Base-by-base conservation (phyloP, 2,329 filamentous ascomycete genomes). In the Colletotrichum caudatum region DNA sequence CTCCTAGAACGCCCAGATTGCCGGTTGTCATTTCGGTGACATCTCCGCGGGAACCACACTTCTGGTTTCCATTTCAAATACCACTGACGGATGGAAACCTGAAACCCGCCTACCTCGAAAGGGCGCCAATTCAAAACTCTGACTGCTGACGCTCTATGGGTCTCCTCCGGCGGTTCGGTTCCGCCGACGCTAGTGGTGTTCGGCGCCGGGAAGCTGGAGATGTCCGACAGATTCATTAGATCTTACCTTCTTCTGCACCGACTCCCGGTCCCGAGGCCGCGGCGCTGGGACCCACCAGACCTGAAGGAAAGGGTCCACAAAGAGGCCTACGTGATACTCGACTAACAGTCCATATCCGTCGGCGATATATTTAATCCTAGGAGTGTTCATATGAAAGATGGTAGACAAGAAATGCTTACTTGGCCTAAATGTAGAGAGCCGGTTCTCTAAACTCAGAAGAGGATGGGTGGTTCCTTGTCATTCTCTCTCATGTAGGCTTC, bases 241-340 rank as follows among this genome's bases (percentile, higher is more conserved):
- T 65, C 78, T 82, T 44, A 79, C 79, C 50, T 84, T 82, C 73
- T 75, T 84, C 64, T 84, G 82, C 74, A 80, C 79, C 33, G 76
- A 81, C 73, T 80, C 80, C 26, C 73, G 72, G 44, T 81, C 78
- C 70, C 77, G 78, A 35, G 77, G 81, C 16, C 78, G 73, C 64
- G 82, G 82, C 46, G 80, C 79, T 29, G 82, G 80, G 7, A 78
- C 79, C 18, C 18, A 29, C 14, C 29, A 35, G 9, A 29, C 29
- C 14, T 14, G 8, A 16, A 39, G n/a, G 54, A 23, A 33, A 54
- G n/a, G 2, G n/a, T 46, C 20, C 61, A 66, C 18, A 54, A 60
- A 39, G 54, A 60, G 33, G 48, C 23, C 8, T 66, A 46, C 23
- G 66, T 66, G 56, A 6, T 66, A 26, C 56, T 69, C 20, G 62